phyloP scores from a whole-genome alignment of 1,284 basidiomycete genomes.

The Entoloma clypeatum region DNA sequence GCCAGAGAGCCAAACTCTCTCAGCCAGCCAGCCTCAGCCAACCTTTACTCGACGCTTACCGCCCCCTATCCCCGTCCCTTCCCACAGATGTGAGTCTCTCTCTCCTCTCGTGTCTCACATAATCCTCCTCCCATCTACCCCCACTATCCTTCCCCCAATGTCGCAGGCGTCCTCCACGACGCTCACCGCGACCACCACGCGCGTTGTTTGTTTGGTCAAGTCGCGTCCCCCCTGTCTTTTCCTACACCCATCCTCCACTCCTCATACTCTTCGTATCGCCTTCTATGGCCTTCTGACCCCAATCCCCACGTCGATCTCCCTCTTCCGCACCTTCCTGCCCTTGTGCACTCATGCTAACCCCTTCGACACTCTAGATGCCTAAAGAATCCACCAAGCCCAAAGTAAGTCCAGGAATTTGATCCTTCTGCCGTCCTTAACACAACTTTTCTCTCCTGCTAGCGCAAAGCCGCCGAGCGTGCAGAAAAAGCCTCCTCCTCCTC shows the following conservation, averaged over 20 bases:
- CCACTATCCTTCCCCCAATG: background rate
- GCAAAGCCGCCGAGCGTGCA: slow-evolving; percentile 71
- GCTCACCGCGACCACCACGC: slow-evolving; percentile 3
- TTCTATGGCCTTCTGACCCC: background rate
- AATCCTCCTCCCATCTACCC: background rate
- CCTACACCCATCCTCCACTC: slow-evolving; percentile 13
- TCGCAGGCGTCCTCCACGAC: slow-evolving; percentile 1
- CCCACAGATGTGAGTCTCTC: background rate
- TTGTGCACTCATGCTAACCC: background rate
- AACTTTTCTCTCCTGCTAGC: slow-evolving; percentile 35
- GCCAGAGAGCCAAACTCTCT: slow-evolving; percentile 6
- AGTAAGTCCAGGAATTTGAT: slow-evolving; percentile 54
- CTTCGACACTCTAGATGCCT: slow-evolving; percentile 59
- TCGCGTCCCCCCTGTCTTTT: slow-evolving; percentile 9
- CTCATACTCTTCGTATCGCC: background rate
- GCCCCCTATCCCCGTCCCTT: too few relatives aligned
- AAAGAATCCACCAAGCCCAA: slow-evolving; percentile 76
- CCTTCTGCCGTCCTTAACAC: slow-evolving; percentile 7
- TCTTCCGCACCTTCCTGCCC: background rate
- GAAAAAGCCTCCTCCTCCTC: slow-evolving; percentile 52
- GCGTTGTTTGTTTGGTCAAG: slow-evolving; percentile 21
- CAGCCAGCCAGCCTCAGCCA: slow-evolving; percentile 2
- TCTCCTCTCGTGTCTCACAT: background rate
- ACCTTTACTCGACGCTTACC: background rate
- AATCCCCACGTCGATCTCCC: slow-evolving; percentile 1